A percentile compares a stretch with the other conserved stretches of the same genome.
These are phyloP conservation scores for Massariosphaeria phaeospora DNA, from an alignment of 495 filamentous ascomycete species.

Conservation along the genomic window DNA sequence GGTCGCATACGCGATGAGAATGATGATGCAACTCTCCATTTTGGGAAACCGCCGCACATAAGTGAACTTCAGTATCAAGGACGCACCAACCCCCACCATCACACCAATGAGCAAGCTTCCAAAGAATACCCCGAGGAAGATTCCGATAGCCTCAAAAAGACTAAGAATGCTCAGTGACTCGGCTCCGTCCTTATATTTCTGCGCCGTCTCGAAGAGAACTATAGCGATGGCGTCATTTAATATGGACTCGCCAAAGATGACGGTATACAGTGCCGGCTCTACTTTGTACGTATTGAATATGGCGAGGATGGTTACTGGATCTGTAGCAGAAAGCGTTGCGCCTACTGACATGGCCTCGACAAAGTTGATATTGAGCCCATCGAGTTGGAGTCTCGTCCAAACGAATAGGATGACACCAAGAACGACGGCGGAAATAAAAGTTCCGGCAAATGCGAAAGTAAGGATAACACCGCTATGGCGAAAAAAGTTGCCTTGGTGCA, in stretches of 20 bases:
- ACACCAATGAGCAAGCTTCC: slow-evolving; percentile 87
- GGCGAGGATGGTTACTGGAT: slow-evolving; percentile 93
- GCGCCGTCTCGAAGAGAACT: slow-evolving; percentile 95
- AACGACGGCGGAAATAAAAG: slow-evolving; percentile 93
- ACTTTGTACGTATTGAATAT: slow-evolving; percentile 99
- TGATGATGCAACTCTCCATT: slow-evolving; percentile 92
- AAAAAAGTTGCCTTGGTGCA: slow-evolving; percentile 98
- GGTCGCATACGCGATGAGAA: slow-evolving; percentile 89
- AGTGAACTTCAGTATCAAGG: slow-evolving; percentile 86
- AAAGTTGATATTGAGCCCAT: slow-evolving; percentile 78
- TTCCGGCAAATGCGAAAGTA: slow-evolving; percentile 97
- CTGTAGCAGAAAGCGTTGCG: slow-evolving; percentile 91
- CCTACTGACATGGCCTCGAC: slow-evolving; percentile 94
- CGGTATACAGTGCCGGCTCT: slow-evolving; percentile 94
- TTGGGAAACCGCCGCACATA: slow-evolving; percentile 86
- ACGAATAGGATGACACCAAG: slow-evolving; percentile 81
- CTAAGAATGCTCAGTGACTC: slow-evolving; percentile 65
- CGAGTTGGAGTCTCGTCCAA: slow-evolving; percentile 81
- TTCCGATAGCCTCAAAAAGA: slow-evolving; percentile 82
- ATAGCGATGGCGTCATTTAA: slow-evolving; percentile 97
- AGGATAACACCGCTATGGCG: slow-evolving; percentile 96
- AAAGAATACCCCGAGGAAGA: slow-evolving; percentile 94
- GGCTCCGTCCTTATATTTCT: slow-evolving; percentile 69
- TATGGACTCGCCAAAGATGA: slow-evolving; percentile 98
- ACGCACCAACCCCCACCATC: slow-evolving; percentile 77